Percentiles rank a stretch among this genome's conserved stretches.
Conservation (phyloP, 2,329 filamentous ascomycete species). For the Claviceps africana region DNA sequence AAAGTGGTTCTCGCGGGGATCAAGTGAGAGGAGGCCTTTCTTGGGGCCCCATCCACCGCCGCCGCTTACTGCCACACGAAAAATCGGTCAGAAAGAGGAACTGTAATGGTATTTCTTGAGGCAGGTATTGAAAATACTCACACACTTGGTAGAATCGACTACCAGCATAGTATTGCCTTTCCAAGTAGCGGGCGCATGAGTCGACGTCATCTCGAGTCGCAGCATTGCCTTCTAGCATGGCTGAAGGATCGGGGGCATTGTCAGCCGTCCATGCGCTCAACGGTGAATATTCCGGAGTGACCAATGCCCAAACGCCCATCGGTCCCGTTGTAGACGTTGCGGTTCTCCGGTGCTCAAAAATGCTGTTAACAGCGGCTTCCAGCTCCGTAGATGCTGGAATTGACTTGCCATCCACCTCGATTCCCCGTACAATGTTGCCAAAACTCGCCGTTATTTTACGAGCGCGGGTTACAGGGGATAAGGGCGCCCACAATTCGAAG, state of each 20-base stretch:
- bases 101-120: not conserved
- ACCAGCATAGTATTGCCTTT: slow-evolving; percentile 24
- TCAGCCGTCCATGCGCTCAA: slow-evolving; percentile 2
- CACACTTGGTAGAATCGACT: slow-evolving; percentile 30
- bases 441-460: slow-evolving; percentile 51
- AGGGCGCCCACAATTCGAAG: slow-evolving; percentile 25
- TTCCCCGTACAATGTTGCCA: slow-evolving; percentile 63
- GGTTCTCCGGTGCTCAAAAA: slow-evolving; percentile 30
- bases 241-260: slow-evolving; percentile 6
- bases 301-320: slow-evolving; percentile 59
- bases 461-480: slow-evolving; percentile 49
- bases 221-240: not conserved
- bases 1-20: slow-evolving; percentile 48
- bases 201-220: slow-evolving; percentile 9
- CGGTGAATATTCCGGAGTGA: slow-evolving; percentile 31
- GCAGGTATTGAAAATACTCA: slow-evolving; percentile 8
- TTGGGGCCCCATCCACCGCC: slow-evolving; percentile 78
- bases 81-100: slow-evolving; percentile 9
- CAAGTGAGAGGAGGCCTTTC: slow-evolving; percentile 63
- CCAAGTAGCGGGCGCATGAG: slow-evolving; percentile 16
- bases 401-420: slow-evolving; percentile 33
- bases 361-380: slow-evolving; percentile 46
- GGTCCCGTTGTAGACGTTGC: slow-evolving; percentile 24
- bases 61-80: slow-evolving; percentile 44
- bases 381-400: slow-evolving; percentile 58